Evolutionary conservation across 2,329 filamentous ascomycete genomes (phyloP).

Genomic region (Trichoderma sp.): DNA sequence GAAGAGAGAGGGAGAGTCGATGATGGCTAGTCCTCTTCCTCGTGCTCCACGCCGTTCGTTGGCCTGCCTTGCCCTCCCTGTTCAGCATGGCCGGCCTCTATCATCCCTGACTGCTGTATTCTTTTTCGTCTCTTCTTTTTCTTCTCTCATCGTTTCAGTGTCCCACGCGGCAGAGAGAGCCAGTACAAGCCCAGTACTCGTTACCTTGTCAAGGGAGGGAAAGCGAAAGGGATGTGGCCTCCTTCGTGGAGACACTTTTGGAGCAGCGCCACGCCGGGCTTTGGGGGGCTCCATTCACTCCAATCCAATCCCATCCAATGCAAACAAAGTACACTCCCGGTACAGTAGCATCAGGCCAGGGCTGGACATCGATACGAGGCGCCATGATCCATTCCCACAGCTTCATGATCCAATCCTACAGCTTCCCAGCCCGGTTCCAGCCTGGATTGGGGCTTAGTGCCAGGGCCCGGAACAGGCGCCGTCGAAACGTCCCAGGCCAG

Average conservation of each 20-base stretch:
- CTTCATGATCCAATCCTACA: conserved; percentile 7
- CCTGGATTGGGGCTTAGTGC: neutral
- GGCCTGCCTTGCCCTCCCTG: neutral
- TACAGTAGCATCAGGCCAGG: neutral
- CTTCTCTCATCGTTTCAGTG: neutral
- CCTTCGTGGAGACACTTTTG: neutral
- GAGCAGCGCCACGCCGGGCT: neutral
- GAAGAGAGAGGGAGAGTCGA: neutral
- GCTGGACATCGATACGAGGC: conserved; percentile 12
- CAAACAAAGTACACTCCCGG: neutral
- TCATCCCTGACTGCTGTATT: neutral
- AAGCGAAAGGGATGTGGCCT: conserved; percentile 6
- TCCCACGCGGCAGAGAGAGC: neutral
- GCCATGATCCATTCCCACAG: conserved; percentile 1
- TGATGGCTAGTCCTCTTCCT: neutral
- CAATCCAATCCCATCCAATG: neutral
- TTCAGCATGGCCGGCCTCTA: neutral
- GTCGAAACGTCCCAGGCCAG: conserved; percentile 4
- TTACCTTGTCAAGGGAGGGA: neutral
- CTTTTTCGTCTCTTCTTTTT: neutral
- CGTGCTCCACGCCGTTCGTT: neutral
- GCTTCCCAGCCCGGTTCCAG: conserved; percentile 5
- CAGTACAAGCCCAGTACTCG: neutral
- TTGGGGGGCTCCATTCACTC: no score
- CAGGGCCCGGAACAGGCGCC: conserved; percentile 2